phyloP scores from a whole-genome alignment of 1,284 basidiomycete genomes.

The Singerocomus rubriflavus region DNA sequence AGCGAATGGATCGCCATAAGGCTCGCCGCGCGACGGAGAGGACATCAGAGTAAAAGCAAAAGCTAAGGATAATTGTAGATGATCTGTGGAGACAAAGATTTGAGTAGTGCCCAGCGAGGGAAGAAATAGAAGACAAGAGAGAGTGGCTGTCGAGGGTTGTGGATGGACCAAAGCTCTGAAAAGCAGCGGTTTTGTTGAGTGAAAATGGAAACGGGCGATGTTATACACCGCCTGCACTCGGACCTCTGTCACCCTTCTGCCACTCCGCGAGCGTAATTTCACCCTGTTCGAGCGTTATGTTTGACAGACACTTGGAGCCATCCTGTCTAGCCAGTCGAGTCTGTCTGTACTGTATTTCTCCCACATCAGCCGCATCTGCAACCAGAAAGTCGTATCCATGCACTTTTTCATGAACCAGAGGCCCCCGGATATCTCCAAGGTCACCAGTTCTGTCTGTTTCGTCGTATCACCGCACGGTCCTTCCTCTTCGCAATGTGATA shows the following conservation, averaged over 20 bases:
- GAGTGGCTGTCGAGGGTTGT: slow-evolving; percentile 18
- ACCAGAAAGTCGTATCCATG: slow-evolving; percentile 8
- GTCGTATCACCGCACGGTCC: not conserved
- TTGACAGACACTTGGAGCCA: not conserved
- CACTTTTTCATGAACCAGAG: not conserved
- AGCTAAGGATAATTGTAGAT: not conserved
- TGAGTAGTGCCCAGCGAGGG: slow-evolving; percentile 11
- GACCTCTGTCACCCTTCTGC: slow-evolving; percentile 30
- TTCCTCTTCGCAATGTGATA: too few species aligned
- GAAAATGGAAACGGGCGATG: slow-evolving; percentile 33
- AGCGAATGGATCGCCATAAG: slow-evolving; percentile 64
- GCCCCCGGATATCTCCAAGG: slow-evolving; percentile 7
- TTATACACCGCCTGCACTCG: slow-evolving; percentile 32
- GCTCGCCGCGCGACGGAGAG: slow-evolving; percentile 42
- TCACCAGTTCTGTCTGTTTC: slow-evolving; percentile 14
- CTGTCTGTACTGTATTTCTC: not conserved
- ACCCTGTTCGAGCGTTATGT: not conserved
- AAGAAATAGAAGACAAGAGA: slow-evolving; percentile 7
- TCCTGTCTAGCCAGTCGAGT: not conserved
- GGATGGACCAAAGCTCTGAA: slow-evolving; percentile 15
- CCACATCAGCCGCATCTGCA: not conserved
- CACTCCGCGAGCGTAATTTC: slow-evolving; percentile 6
- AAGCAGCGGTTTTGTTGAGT: slow-evolving; percentile 27
- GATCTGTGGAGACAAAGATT: slow-evolving; percentile 13
- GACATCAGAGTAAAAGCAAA: slow-evolving; percentile 39